phyloP scores from a whole-genome alignment of 2,329 filamentous ascomycete species.

The Aspergillus persii region DNA sequence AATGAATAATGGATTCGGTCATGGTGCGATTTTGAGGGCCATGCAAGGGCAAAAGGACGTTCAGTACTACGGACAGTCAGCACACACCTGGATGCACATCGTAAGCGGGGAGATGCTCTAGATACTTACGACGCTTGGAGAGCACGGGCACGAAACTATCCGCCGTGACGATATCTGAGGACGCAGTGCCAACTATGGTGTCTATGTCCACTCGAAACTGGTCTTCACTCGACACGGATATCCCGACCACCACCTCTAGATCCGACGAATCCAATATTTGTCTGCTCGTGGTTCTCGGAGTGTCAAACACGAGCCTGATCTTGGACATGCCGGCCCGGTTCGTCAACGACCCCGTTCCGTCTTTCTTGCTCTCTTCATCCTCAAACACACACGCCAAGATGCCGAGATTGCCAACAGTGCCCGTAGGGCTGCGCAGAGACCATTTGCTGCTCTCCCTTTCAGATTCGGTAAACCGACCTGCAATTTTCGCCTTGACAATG shows the following conservation, averaged over 20 bases:
- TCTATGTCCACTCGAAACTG: constrained; percentile 57
- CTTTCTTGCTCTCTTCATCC: constrained; percentile 38
- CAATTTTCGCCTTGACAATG: constrained; percentile 78
- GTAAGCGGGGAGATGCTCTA: neutral
- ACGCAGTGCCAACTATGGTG: constrained; percentile 69
- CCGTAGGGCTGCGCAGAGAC: constrained; percentile 70
- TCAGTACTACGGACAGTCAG: constrained; percentile 56
- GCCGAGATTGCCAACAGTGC: constrained; percentile 55
- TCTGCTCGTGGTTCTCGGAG: constrained; percentile 27
- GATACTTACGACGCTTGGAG: constrained; percentile 65
- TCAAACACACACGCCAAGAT: constrained; percentile 50
- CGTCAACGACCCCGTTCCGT: constrained; percentile 24
- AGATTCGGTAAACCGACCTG: constrained; percentile 77
- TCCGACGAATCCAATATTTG: constrained; percentile 33
- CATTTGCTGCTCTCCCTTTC: constrained; percentile 79
- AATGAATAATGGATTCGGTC: constrained; percentile 67
- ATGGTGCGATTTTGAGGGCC: constrained; percentile 51
- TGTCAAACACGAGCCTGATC: constrained; percentile 39
- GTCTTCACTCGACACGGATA: constrained; percentile 63
- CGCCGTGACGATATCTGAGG: constrained; percentile 68
- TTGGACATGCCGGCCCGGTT: constrained; percentile 49
- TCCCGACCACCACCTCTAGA: constrained; percentile 60
- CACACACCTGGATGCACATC: neutral
- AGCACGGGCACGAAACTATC: constrained; percentile 74
- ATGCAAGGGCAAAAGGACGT: constrained; percentile 69